Evolutionary conservation across 352 stramenopile genomes (phyloP).

Genomic region (Phytophthora europaea): DNA sequence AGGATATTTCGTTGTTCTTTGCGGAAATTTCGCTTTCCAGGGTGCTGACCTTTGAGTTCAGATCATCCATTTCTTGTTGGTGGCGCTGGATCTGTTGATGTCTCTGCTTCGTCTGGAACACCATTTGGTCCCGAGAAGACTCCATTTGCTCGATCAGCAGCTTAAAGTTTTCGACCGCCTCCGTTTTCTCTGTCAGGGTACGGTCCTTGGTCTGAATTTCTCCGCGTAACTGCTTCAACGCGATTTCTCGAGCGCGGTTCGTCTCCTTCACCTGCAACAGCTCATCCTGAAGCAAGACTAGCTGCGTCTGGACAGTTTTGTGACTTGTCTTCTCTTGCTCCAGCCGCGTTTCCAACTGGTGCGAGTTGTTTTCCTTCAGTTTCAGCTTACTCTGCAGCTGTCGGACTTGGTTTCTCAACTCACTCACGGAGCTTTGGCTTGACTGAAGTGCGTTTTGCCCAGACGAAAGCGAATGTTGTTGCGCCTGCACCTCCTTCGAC

Average conservation of each 20-base stretch:
- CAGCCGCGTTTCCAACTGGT: constrained; percentile 72
- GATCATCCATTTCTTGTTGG: constrained; percentile 60
- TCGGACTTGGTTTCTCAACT: constrained; percentile 68
- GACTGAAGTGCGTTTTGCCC: constrained; percentile 66
- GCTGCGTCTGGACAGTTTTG: constrained; percentile 67
- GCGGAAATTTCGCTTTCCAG: constrained; percentile 55
- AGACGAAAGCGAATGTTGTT: constrained; percentile 71
- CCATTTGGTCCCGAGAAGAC: constrained; percentile 79
- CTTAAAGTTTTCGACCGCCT: constrained; percentile 74
- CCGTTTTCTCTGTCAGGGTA: constrained; percentile 70
- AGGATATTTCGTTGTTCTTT: constrained; percentile 60
- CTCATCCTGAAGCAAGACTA: constrained; percentile 70
- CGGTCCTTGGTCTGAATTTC: constrained; percentile 68
- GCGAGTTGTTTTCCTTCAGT: constrained; percentile 54
- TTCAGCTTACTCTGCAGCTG: constrained; percentile 75
- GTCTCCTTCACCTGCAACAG: constrained; percentile 62
- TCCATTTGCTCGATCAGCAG: constrained; percentile 87
- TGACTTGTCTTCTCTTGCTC: constrained; percentile 73
- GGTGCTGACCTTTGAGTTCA: constrained; percentile 57
- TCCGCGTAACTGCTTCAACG: constrained; percentile 66
- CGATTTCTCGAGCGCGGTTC: constrained; percentile 62
- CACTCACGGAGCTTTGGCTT: constrained; percentile 61
- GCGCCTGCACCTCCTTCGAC: constrained; percentile 63
- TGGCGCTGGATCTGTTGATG: constrained; percentile 73
- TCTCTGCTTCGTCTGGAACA: constrained; percentile 82